Evolutionary conservation across 2,329 filamentous ascomycete species (phyloP).

Genomic region (Cytospora piceicola): DNA sequence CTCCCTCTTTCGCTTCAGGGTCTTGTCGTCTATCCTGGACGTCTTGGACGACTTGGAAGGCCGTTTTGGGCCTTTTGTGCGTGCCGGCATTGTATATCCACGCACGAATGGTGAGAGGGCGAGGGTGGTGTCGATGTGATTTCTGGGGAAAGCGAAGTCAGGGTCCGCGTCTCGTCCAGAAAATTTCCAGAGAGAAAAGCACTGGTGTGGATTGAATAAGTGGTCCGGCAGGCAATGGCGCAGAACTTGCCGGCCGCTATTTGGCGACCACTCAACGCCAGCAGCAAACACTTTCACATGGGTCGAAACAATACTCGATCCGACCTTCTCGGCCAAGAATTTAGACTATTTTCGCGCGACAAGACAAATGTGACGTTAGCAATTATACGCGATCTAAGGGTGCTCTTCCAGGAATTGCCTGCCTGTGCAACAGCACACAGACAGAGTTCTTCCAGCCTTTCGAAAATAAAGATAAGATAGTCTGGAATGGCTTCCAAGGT

Average conservation of each 20-base stretch:
- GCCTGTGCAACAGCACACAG: too few relatives aligned
- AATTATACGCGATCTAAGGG: too few relatives aligned
- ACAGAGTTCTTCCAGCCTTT: too few relatives aligned
- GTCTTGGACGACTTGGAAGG: slow-evolving; percentile 22
- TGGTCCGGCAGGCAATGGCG: background rate
- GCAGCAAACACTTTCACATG: background rate
- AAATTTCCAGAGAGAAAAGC: slow-evolving; percentile 8
- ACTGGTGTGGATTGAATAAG: slow-evolving; percentile 8
- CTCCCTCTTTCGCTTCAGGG: slow-evolving; percentile 35
- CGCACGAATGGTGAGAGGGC: background rate
- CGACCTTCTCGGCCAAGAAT: too few relatives aligned
- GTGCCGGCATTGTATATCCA: slow-evolving; percentile 21
- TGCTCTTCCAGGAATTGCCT: too few relatives aligned
- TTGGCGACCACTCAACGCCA: background rate
- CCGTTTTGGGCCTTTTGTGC: slow-evolving; percentile 21
- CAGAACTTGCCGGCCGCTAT: background rate
- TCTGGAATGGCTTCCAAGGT: too few relatives aligned
- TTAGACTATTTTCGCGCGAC: too few relatives aligned
- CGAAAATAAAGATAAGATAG: too few relatives aligned
- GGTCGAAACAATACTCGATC: too few relatives aligned
- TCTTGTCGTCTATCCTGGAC: slow-evolving; percentile 30
- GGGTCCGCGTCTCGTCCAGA: slow-evolving; percentile 2
- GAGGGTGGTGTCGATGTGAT: background rate
- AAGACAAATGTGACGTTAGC: too few relatives aligned
- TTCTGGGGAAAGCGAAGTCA: background rate